A percentile compares a stretch with the other conserved stretches of the same genome.
Conservation (phyloP, 2,329 filamentous ascomycete species). For the Aspergillus chevalieri region DNA sequence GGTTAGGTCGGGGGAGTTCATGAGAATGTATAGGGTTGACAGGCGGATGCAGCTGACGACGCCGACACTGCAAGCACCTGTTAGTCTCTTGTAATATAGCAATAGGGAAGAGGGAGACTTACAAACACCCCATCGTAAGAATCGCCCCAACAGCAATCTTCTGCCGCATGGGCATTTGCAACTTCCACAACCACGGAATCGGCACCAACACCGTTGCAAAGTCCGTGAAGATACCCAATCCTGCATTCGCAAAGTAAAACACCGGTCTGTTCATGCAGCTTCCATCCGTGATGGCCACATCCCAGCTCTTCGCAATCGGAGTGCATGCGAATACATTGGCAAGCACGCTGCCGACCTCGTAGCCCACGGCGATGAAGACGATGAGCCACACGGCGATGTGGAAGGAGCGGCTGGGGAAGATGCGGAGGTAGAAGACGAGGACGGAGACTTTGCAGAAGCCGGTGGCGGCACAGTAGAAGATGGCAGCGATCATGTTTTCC, state of each 20-base stretch:
- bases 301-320: conserved; percentile 22
- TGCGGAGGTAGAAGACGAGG: conserved; percentile 23
- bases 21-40: conserved; percentile 14
- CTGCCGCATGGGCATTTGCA: conserved; percentile 25
- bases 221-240: conserved; percentile 23
- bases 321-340: conserved; percentile 22
- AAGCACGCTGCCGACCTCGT: conserved; percentile 21
- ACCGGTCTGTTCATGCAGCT: conserved; percentile 22
- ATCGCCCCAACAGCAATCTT: conserved; percentile 24
- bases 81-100: not conserved
- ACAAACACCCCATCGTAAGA: conserved; percentile 25
- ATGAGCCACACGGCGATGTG: conserved; percentile 17
- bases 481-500: conserved; percentile 22
- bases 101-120: conserved; percentile 2
- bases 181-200: conserved; percentile 23
- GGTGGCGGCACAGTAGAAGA: conserved; percentile 24
- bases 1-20: conserved; percentile 19
- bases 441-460: conserved; percentile 28
- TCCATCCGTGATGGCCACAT: conserved; percentile 12
- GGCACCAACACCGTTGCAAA: conserved; percentile 23
- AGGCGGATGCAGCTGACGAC: conserved; percentile 26
- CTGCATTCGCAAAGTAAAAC: conserved; percentile 26
- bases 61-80: conserved; percentile 14
- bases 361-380: conserved; percentile 20
- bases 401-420: conserved; percentile 23